Percentiles rank a stretch among this genome's conserved stretches.
Evolutionary conservation across 495 filamentous ascomycete genomes (phyloP).

Genomic region (Aspergillus haitiensis): DNA sequence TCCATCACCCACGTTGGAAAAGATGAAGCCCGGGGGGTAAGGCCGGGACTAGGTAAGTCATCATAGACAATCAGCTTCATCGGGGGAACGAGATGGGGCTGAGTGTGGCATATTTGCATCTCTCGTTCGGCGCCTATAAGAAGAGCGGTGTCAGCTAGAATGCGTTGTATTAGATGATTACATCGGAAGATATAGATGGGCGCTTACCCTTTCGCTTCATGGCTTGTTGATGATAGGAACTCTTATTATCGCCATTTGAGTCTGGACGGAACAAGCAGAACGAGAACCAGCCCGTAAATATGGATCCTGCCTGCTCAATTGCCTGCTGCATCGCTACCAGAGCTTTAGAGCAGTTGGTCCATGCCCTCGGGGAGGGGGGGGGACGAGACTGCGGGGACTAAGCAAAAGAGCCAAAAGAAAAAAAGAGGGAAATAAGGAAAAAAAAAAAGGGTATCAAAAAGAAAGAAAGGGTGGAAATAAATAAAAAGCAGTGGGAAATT

Average conservation of each 20-base stretch:
- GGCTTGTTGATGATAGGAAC: constrained; percentile 24
- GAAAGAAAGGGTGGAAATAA: constrained; percentile 11
- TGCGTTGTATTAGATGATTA: constrained; percentile 8
- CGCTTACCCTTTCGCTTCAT: constrained; percentile 31
- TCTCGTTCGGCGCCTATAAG: constrained; percentile 41
- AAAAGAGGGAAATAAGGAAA: constrained; percentile 18
- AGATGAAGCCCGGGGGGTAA: constrained; percentile 34
- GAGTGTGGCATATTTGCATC: constrained; percentile 50
- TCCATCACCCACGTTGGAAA: constrained; percentile 45
- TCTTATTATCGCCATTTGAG: constrained; percentile 30
- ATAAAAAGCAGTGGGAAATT: background rate
- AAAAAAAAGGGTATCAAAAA: constrained; percentile 14
- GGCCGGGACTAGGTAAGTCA: constrained; percentile 38
- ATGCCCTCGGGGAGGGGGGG: constrained; percentile 27
- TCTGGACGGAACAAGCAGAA: constrained; percentile 43
- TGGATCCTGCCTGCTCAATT: constrained; percentile 45
- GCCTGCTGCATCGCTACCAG: constrained; percentile 47
- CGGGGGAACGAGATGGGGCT: constrained; percentile 51
- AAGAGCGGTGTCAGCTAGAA: constrained; percentile 11
- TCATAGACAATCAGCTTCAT: constrained; percentile 46
- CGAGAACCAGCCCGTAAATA: constrained; percentile 46
- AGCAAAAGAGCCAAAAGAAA: background rate
- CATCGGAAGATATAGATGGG: background rate
- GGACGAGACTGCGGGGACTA: constrained; percentile 6
- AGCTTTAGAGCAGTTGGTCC: constrained; percentile 37